Evolutionary conservation across 495 filamentous ascomycete genomes (phyloP).

Genomic region (Penicillium ochrochloron): DNA sequence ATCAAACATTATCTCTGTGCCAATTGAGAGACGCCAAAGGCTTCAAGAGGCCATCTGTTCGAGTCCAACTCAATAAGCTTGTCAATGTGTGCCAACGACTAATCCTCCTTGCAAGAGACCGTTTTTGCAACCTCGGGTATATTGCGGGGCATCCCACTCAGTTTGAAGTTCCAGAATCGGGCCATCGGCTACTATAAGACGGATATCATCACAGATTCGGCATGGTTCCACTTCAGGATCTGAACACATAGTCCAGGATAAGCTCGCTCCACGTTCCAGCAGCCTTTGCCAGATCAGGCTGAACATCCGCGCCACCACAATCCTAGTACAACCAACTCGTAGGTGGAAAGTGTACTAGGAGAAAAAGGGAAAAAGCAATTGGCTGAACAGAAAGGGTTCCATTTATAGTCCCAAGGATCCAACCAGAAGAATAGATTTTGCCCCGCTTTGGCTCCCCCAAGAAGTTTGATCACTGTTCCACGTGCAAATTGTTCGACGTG

Average conservation of each 20-base stretch:
- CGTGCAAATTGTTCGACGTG: background rate
- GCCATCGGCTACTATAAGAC: too few species aligned
- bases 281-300: background rate
- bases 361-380: background rate
- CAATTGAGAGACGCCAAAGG: background rate
- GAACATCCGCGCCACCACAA: background rate
- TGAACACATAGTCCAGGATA: background rate
- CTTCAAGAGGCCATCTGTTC: background rate
- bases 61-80: background rate
- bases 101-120: background rate
- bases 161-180: background rate
- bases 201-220: slow-evolving; percentile 2
- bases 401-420: background rate
- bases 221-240: background rate
- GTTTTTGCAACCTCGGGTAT: background rate
- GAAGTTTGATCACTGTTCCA: background rate
- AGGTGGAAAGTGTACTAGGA: background rate
- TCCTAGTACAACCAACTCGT: background rate
- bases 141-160: background rate
- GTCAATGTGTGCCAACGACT: background rate
- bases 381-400: background rate
- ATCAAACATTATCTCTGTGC: background rate
- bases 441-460: background rate
- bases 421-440: background rate
- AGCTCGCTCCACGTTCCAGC: background rate